Conservation (phyloP, 768 basidiomycete genomes). For the Leccinum aurantiacum region DNA sequence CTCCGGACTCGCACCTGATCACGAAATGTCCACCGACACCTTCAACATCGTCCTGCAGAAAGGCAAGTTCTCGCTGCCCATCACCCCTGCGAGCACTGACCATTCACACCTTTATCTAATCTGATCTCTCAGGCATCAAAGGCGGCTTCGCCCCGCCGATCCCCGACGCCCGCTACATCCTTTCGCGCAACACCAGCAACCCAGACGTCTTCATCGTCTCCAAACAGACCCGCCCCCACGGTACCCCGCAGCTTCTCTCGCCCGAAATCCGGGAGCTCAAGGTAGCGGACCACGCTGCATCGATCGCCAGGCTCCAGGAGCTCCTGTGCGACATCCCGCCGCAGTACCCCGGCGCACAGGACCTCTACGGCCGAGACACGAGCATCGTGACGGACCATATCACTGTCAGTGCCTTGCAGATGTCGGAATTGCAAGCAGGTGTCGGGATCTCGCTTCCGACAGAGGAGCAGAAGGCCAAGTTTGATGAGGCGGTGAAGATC, state of each 20-base stretch:
- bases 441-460: slow-evolving; percentile 48
- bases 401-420: not conserved
- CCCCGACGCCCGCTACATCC: slow-evolving; percentile 51
- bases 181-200: slow-evolving; percentile 42
- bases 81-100: not conserved
- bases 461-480: slow-evolving; percentile 63
- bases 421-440: slow-evolving; percentile 56
- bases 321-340: slow-evolving; percentile 53
- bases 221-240: slow-evolving; percentile 47
- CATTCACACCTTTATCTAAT: not conserved
- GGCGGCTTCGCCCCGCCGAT: slow-evolving; percentile 76
- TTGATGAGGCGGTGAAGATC: slow-evolving; percentile 68
- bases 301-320: slow-evolving; percentile 41
- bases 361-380: slow-evolving; percentile 70
- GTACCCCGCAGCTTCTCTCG: slow-evolving; percentile 44
- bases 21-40: slow-evolving; percentile 19
- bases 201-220: slow-evolving; percentile 42
- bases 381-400: slow-evolving; percentile 46
- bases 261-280: slow-evolving; percentile 51
- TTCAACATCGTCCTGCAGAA: slow-evolving; percentile 44
- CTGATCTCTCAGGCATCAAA: slow-evolving; percentile 47
- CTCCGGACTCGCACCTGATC: not conserved
- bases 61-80: slow-evolving; percentile 36
- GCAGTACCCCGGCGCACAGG: slow-evolving; percentile 53
- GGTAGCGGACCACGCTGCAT: slow-evolving; percentile 9